phyloP scores from a whole-genome alignment of 2,329 filamentous ascomycete species.

The Fusarium sororula region DNA sequence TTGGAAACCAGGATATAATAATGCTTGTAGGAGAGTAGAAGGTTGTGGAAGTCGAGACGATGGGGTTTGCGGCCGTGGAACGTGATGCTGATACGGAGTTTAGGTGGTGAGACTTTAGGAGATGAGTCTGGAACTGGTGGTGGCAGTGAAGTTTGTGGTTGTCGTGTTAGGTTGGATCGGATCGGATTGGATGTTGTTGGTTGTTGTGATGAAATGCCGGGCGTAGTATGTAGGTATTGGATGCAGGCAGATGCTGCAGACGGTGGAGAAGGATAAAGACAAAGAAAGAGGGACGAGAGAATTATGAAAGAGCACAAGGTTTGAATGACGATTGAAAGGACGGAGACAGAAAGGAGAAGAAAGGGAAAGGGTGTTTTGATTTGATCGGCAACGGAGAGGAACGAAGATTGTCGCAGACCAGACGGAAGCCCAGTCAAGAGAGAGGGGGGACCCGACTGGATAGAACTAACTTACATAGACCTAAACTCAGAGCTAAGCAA shows the following conservation, averaged over 20 bases:
- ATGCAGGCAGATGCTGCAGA: not conserved
- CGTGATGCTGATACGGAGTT: constrained; percentile 15
- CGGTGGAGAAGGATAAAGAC: not conserved
- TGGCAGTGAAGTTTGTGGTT: not conserved
- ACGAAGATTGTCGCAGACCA: constrained; percentile 29
- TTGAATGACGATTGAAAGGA: constrained; percentile 12
- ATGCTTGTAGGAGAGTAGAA: constrained; percentile 21
- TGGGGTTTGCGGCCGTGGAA: constrained; percentile 7
- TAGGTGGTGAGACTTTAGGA: constrained; percentile 25
- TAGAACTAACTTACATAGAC: not conserved
- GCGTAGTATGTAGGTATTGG: not conserved
- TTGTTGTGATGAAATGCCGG: not conserved
- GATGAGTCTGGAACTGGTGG: constrained; percentile 22
- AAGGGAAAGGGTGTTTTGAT: constrained; percentile 27
- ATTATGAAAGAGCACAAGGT: constrained; percentile 13
- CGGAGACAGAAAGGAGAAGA: not conserved
- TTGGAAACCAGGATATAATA: constrained; percentile 27
- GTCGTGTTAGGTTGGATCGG: not conserved
- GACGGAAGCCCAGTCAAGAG: not conserved
- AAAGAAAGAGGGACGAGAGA: not conserved
- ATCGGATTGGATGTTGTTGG: constrained; percentile 23
- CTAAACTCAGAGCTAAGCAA: constrained; percentile 34
- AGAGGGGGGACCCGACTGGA: not conserved
- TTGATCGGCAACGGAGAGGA: constrained; percentile 31
- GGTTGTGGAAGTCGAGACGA: constrained; percentile 13